These are phyloP conservation scores for Penicillium sp. DNA, from an alignment of 2,329 filamentous ascomycete genomes.

Conservation along the genomic window DNA sequence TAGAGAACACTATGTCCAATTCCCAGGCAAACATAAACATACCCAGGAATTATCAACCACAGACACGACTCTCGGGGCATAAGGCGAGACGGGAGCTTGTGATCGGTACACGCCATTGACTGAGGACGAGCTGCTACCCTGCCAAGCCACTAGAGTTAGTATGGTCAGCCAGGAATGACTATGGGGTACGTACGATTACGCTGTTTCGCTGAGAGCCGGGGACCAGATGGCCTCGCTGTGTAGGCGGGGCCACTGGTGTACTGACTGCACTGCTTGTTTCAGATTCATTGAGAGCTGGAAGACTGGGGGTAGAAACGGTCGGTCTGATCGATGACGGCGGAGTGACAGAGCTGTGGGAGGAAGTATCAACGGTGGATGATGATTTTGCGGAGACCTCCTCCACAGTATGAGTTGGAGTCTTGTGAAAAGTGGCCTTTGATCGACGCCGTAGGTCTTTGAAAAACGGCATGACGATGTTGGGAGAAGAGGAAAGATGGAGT, in stretches of 20 bases:
- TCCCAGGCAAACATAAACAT: slow-evolving; percentile 47
- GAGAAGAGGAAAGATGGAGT: slow-evolving; percentile 6
- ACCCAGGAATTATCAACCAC: slow-evolving; percentile 83
- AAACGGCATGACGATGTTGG: slow-evolving; percentile 53
- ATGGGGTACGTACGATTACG: slow-evolving; percentile 37
- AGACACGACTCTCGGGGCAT: slow-evolving; percentile 76
- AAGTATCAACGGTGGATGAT: slow-evolving; percentile 60
- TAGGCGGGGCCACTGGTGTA: slow-evolving; percentile 38
- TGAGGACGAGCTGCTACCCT: slow-evolving; percentile 38
- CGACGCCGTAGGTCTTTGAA: slow-evolving; percentile 74
- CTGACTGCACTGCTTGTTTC: slow-evolving; percentile 44
- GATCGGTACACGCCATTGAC: slow-evolving; percentile 45
- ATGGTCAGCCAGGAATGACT: neutral
- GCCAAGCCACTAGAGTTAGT: slow-evolving; percentile 3
- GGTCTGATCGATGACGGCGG: slow-evolving; percentile 70
- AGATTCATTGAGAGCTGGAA: slow-evolving; percentile 50
- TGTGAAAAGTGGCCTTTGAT: slow-evolving; percentile 69
- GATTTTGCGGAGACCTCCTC: slow-evolving; percentile 63
- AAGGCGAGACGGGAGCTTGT: slow-evolving; percentile 67
- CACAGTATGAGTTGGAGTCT: slow-evolving; percentile 45
- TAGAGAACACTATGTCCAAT: neutral
- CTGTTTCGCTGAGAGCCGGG: slow-evolving; percentile 44
- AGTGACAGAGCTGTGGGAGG: slow-evolving; percentile 63
- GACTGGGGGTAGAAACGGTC: slow-evolving; percentile 64
- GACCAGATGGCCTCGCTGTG: slow-evolving; percentile 44